phyloP scores from a whole-genome alignment of 306 rosid species.

The Begonia loranthoides region DNA sequence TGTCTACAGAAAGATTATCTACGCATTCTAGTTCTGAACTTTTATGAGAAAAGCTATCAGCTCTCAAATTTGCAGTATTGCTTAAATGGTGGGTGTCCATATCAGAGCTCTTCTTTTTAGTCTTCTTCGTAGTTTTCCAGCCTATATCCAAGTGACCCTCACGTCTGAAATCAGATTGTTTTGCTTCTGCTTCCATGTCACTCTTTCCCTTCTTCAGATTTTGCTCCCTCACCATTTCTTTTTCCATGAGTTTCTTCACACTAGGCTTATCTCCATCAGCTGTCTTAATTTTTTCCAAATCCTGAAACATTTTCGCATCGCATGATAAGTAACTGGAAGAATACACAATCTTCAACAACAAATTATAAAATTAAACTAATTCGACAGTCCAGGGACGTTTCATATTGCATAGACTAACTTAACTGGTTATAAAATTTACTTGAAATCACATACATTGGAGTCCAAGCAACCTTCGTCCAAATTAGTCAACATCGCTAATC shows the following conservation, averaged over 20 bases:
- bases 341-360: no score
- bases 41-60: constrained; percentile 25
- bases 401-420: no score
- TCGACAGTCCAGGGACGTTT: no score
- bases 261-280: constrained; percentile 51
- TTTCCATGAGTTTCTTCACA: constrained; percentile 92
- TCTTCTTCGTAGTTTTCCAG: constrained; percentile 35
- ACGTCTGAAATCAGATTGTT: constrained; percentile 22
- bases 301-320: constrained; percentile 36
- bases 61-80: constrained; percentile 27
- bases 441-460: constrained; percentile 34
- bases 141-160: constrained; percentile 26
- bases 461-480: constrained; percentile 39
- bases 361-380: no score
- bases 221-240: constrained; percentile 66
- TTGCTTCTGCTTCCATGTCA: constrained; percentile 23
- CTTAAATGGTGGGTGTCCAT: constrained; percentile 33
- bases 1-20: constrained; percentile 38
- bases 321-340: neutral
- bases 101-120: constrained; percentile 40
- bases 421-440: no score
- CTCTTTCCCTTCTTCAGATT: constrained; percentile 22
- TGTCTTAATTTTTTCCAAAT: constrained; percentile 22
- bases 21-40: constrained; percentile 32
- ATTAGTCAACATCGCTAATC: constrained; percentile 34